Percentiles rank a stretch among this genome's conserved stretches.
Evolutionary conservation across 1,139 yeast species (phyloP).

Genomic region (Geotrichum citri-aurantii): DNA sequence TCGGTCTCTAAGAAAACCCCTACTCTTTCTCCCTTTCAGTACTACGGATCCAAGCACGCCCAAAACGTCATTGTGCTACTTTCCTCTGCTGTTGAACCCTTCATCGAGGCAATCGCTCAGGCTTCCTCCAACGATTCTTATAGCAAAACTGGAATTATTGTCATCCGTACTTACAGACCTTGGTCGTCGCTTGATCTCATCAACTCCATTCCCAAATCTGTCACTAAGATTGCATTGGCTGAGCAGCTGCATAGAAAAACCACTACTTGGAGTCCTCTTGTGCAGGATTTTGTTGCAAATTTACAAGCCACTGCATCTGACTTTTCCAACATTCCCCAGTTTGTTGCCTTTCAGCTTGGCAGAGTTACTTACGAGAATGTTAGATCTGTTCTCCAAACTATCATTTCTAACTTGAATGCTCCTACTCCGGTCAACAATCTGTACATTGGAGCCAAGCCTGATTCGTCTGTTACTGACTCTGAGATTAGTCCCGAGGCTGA

Average conservation of each 20-base stretch:
- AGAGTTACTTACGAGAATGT: constrained; percentile 44
- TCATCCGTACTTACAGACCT: constrained; percentile 66
- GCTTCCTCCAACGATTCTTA: constrained; percentile 31
- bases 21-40: constrained; percentile 37
- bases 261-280: constrained; percentile 57
- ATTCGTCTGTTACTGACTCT: constrained; percentile 16
- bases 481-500: constrained; percentile 35
- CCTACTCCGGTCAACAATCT: constrained; percentile 58
- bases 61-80: constrained; percentile 53
- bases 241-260: constrained; percentile 52
- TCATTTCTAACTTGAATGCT: constrained; percentile 49
- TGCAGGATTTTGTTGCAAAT: constrained; percentile 70
- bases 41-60: constrained; percentile 40
- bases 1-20: not conserved
- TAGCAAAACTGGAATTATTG: constrained; percentile 46
- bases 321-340: constrained; percentile 32
- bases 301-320: constrained; percentile 46
- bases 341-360: constrained; percentile 58
- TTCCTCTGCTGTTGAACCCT: constrained; percentile 50
- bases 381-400: constrained; percentile 43
- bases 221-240: constrained; percentile 55
- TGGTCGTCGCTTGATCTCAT: constrained; percentile 52
- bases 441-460: constrained; percentile 46
- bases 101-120: constrained; percentile 39
- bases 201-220: constrained; percentile 48